These are phyloP conservation scores for Beauveria caledonica DNA, from an alignment of 2,329 filamentous ascomycete species.

Conservation along the genomic window DNA sequence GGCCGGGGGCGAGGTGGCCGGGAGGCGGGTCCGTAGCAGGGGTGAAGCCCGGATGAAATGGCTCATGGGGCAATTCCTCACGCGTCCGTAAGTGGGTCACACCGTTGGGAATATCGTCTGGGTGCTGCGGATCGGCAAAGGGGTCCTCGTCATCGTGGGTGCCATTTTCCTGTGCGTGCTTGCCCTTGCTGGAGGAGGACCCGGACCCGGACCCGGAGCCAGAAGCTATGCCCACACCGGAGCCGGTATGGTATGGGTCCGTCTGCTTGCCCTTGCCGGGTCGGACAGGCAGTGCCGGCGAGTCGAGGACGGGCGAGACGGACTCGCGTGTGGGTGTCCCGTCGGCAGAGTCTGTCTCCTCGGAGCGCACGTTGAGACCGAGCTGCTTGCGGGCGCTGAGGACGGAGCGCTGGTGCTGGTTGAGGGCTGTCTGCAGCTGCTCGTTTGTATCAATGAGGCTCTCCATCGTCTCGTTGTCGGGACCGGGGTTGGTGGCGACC, in stretches of 20 bases:
- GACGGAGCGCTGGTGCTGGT: slow-evolving; percentile 75
- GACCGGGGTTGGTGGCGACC: slow-evolving; percentile 64
- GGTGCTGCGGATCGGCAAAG: slow-evolving; percentile 25
- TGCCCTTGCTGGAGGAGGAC: slow-evolving; percentile 9
- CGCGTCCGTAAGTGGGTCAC: slow-evolving; percentile 1
- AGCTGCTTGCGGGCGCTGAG: slow-evolving; percentile 52
- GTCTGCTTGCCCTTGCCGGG: slow-evolving; percentile 29
- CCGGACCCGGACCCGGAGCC: slow-evolving; percentile 19
- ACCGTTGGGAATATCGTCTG: slow-evolving; percentile 4
- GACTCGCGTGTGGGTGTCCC: background rate
- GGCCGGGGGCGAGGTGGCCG: background rate
- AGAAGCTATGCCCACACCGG: slow-evolving; percentile 13
- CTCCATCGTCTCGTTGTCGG: slow-evolving; percentile 91
- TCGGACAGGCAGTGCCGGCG: slow-evolving; percentile 13
- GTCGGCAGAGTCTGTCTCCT: slow-evolving; percentile 20
- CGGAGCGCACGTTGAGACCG: slow-evolving; percentile 27
- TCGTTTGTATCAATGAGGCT: slow-evolving; percentile 93
- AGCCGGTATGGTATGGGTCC: slow-evolving; percentile 14
- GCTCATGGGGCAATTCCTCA: slow-evolving; percentile 25
- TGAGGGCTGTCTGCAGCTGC: slow-evolving; percentile 73
- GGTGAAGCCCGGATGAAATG: slow-evolving; percentile 31
- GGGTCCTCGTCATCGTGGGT: slow-evolving; percentile 17
- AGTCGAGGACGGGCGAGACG: slow-evolving; percentile 2
- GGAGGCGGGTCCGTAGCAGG: slow-evolving; percentile 4
- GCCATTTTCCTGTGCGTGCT: slow-evolving; percentile 14